These are phyloP conservation scores for Termitomyces sp. DNA, from an alignment of 768 basidiomycete species.

Conservation along the genomic window DNA sequence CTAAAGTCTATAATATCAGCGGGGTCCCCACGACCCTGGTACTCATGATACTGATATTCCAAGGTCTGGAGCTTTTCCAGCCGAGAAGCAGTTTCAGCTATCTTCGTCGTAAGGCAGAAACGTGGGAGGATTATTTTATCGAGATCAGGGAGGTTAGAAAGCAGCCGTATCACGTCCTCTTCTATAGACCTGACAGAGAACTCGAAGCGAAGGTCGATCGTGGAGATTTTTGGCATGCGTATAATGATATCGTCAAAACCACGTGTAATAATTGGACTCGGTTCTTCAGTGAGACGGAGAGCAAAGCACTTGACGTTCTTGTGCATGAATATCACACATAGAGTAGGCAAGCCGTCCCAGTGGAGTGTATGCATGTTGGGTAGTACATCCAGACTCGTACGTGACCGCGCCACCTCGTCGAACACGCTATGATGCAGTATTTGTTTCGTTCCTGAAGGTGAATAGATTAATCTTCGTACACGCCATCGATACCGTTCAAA, in stretches of 20 bases:
- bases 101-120: constrained; percentile 39
- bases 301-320: constrained; percentile 35
- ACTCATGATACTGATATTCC: constrained; percentile 47
- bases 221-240: constrained; percentile 45
- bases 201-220: constrained; percentile 39
- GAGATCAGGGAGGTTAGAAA: constrained; percentile 32
- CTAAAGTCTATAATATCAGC: constrained; percentile 37
- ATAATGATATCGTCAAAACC: constrained; percentile 33
- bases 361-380: constrained; percentile 48
- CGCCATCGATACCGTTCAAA: constrained; percentile 50
- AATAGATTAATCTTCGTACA: constrained; percentile 32
- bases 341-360: constrained; percentile 32
- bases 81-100: constrained; percentile 42
- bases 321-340: constrained; percentile 54
- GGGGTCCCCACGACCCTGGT: constrained; percentile 41
- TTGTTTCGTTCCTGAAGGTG: constrained; percentile 12
- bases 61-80: constrained; percentile 36
- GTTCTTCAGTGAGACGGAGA: constrained; percentile 19
- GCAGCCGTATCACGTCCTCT: neutral
- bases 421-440: constrained; percentile 31
- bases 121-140: constrained; percentile 44
- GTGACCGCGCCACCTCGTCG: constrained; percentile 52
- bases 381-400: constrained; percentile 45
- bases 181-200: constrained; percentile 38
- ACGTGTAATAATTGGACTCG: constrained; percentile 9